phyloP scores from a whole-genome alignment of 148 eudicot genomes.

The Nepenthes gracilis region DNA sequence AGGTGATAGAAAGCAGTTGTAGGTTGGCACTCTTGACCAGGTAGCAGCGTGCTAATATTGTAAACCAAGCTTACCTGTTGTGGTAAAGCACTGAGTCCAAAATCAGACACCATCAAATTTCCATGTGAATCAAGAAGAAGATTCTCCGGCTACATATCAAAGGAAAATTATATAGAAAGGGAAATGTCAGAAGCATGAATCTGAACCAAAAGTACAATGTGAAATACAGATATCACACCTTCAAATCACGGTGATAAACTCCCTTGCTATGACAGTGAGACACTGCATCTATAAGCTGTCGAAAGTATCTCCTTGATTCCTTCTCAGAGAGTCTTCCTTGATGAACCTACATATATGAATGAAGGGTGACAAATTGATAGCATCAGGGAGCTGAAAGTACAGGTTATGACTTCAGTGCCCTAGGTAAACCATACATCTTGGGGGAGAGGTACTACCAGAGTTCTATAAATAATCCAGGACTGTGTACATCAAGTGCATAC shows the following conservation, averaged over 20 bases:
- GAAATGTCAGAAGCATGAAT: neutral
- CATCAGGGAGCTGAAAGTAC: neutral
- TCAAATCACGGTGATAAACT: slow-evolving; percentile 91
- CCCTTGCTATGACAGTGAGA: slow-evolving; percentile 95
- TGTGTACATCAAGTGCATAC: too few species aligned
- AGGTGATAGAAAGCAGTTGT: too few species aligned
- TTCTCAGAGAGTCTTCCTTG: slow-evolving; percentile 70
- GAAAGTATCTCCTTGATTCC: slow-evolving; percentile 74
- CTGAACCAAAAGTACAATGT: neutral
- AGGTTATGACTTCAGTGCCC: too few species aligned
- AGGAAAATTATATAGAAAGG: neutral
- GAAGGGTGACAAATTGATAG: slow-evolving; percentile 6
- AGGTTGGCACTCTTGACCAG: too few species aligned
- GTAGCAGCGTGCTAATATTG: too few species aligned
- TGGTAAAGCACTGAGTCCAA: slow-evolving; percentile 90
- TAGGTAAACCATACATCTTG: too few species aligned
- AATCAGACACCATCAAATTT: slow-evolving; percentile 92
- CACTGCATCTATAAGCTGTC: slow-evolving; percentile 91
- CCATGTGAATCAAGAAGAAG: slow-evolving; percentile 74
- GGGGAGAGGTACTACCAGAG: too few species aligned
- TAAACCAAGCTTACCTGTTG: slow-evolving; percentile 50
- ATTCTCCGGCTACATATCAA: slow-evolving; percentile 70
- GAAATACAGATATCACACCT: slow-evolving; percentile 32
- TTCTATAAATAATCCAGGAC: too few species aligned
- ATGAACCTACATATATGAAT: slow-evolving; percentile 47